Evolutionary conservation across 1,284 basidiomycete species (phyloP).

Genomic region (Heliocybe sulcata): DNA sequence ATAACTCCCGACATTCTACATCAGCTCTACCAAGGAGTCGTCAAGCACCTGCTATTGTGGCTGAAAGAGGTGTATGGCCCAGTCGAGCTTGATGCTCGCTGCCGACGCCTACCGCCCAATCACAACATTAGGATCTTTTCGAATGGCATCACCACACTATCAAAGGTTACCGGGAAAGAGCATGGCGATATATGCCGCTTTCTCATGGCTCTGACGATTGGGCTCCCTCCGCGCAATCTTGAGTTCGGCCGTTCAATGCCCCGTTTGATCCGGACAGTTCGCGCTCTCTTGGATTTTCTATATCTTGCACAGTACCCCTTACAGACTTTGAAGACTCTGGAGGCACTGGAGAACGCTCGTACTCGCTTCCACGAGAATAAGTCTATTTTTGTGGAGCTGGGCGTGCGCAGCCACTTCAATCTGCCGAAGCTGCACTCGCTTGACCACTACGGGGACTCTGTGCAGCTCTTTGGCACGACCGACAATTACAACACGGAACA

Average conservation of each 20-base stretch:
- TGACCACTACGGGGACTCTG: slow-evolving; percentile 19
- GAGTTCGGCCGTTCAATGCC: neutral
- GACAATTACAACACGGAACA: slow-evolving; percentile 25
- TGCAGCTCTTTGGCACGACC: slow-evolving; percentile 19
- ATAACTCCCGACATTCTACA: slow-evolving; percentile 37
- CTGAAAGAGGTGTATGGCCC: slow-evolving; percentile 5
- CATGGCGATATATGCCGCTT: slow-evolving; percentile 26
- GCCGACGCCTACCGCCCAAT: slow-evolving; percentile 19
- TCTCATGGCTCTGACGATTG: slow-evolving; percentile 24
- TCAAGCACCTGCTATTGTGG: slow-evolving; percentile 24
- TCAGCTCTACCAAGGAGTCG: slow-evolving; percentile 28
- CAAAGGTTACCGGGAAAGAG: slow-evolving; percentile 22
- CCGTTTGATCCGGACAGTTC: slow-evolving; percentile 9
- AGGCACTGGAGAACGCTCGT: slow-evolving; percentile 5
- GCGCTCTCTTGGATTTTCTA: slow-evolving; percentile 27
- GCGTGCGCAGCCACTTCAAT: slow-evolving; percentile 11
- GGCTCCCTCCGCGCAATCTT: slow-evolving; percentile 13
- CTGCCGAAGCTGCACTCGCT: slow-evolving; percentile 22
- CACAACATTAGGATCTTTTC: slow-evolving; percentile 27
- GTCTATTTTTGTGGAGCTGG: slow-evolving; percentile 10
- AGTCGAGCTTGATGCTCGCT: slow-evolving; percentile 15
- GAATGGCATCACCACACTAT: slow-evolving; percentile 29
- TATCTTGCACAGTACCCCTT: slow-evolving; percentile 23
- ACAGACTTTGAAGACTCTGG: slow-evolving; percentile 14
- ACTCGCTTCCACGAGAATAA: slow-evolving; percentile 12